Evolutionary conservation across 1,139 yeast genomes (phyloP).

Genomic region (Waltiozyma sp.): DNA sequence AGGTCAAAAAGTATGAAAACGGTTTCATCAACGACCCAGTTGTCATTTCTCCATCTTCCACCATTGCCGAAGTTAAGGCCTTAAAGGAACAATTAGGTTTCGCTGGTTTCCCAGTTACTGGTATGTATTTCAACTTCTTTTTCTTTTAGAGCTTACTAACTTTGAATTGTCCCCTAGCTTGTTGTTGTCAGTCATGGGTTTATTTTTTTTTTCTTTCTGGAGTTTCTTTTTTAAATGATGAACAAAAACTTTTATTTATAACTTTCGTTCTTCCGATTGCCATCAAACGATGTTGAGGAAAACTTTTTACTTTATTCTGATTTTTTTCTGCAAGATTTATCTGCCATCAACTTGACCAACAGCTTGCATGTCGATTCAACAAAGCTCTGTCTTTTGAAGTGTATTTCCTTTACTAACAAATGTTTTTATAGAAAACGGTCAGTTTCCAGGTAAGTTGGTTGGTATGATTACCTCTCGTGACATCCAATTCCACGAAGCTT

Average conservation of each 20-base stretch:
- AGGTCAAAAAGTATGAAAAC: slow-evolving; percentile 93
- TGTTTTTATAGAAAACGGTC: slow-evolving; percentile 54
- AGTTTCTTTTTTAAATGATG: slow-evolving; percentile 53
- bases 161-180: not conserved
- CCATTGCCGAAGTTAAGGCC: slow-evolving; percentile 72
- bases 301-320: slow-evolving; percentile 36
- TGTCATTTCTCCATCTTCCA: slow-evolving; percentile 61
- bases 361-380: not conserved
- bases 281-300: slow-evolving; percentile 99
- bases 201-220: not conserved
- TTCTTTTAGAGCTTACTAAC: not conserved
- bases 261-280: slow-evolving; percentile 99
- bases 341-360: slow-evolving; percentile 1
- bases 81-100: slow-evolving; percentile 74
- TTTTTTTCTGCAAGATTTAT: slow-evolving; percentile 1
- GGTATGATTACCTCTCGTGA: slow-evolving; percentile 98
- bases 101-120: slow-evolving; percentile 98
- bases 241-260: slow-evolving; percentile 40
- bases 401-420: slow-evolving; percentile 12
- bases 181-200: not conserved
- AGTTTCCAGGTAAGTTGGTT: slow-evolving; percentile 77
- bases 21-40: slow-evolving; percentile 95
- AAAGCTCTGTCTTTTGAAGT: slow-evolving; percentile 1
- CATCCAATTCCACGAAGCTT: slow-evolving; percentile 84
- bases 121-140: slow-evolving; percentile 49